These are phyloP conservation scores for Penicillium carneum DNA, from an alignment of 2,329 filamentous ascomycete species.

Conservation along the genomic window DNA sequence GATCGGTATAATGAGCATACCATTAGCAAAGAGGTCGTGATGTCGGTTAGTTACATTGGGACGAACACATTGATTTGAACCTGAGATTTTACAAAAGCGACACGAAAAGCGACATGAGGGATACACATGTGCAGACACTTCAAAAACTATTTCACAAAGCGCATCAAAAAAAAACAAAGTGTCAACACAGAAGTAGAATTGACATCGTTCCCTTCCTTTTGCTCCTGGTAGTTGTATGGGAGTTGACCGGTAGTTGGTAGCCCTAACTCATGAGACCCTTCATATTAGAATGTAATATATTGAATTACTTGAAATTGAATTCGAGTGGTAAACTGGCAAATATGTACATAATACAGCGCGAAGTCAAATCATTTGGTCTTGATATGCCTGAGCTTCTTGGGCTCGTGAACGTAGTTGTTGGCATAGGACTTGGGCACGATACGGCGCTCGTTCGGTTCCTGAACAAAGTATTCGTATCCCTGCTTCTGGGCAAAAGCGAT, in stretches of 20 bases:
- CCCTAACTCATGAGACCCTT: not conserved
- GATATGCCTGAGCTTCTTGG: conserved; percentile 86
- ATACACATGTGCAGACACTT: not conserved
- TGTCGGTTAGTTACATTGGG: too few species aligned
- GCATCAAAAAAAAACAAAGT: not conserved
- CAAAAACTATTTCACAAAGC: not conserved
- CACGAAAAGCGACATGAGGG: not conserved
- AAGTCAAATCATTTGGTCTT: conserved; percentile 72
- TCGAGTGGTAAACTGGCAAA: conserved; percentile 36
- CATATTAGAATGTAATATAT: conserved; percentile 4
- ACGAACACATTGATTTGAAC: not conserved
- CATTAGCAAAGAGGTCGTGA: not conserved
- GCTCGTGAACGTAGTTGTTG: conserved; percentile 89
- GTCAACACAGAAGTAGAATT: not conserved
- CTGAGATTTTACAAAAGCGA: not conserved
- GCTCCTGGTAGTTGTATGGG: not conserved
- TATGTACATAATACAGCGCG: conserved; percentile 50
- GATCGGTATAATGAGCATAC: not conserved
- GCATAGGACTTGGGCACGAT: conserved; percentile 93
- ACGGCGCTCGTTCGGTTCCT: conserved; percentile 89
- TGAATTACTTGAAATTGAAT: conserved; percentile 19
- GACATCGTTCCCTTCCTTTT: not conserved
- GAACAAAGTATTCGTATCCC: conserved; percentile 98
- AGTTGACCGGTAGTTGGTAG: not conserved
- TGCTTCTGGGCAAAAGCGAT: conserved; percentile 97